Percentiles rank a stretch among this genome's conserved stretches.
These are phyloP conservation scores for Acanthamoeba triangularis DNA, from an alignment of 208 protist genomes.

Conservation along the genomic window DNA sequence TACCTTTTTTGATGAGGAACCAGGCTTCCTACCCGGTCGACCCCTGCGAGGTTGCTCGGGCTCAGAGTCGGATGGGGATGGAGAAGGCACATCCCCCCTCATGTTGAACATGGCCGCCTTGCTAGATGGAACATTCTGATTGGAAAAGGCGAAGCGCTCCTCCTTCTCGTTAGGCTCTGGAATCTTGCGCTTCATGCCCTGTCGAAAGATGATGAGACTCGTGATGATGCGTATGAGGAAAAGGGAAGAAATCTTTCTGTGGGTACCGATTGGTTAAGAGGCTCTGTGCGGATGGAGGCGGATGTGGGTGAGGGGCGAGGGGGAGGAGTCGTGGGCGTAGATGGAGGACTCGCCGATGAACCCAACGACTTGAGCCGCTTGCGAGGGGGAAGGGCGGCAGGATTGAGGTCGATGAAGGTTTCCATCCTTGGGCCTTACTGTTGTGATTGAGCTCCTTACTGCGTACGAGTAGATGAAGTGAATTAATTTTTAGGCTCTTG, in stretches of 20 bases:
- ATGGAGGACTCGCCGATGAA: not conserved
- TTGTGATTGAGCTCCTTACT: not conserved
- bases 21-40: not conserved
- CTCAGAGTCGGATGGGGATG: not conserved
- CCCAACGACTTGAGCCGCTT: not conserved
- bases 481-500: not conserved
- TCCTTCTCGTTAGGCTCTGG: not conserved
- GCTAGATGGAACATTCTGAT: not conserved
- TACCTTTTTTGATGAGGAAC: not conserved
- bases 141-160: not conserved
- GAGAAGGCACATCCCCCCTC: not conserved
- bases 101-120: not conserved
- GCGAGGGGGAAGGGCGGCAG: not conserved
- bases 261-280: not conserved
- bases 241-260: not conserved
- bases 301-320: not conserved
- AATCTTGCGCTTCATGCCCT: not conserved
- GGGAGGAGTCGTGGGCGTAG: not conserved
- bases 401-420: not conserved
- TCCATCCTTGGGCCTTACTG: not conserved
- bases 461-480: not conserved
- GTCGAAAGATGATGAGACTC: not conserved
- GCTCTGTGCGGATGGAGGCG: not conserved
- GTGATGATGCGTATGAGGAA: not conserved
- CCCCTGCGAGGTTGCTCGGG: not conserved